A percentile compares a stretch with the other conserved stretches of the same genome.
Conservation (phyloP, 2,329 filamentous ascomycete genomes). For the Epichloe gansuensis region DNA sequence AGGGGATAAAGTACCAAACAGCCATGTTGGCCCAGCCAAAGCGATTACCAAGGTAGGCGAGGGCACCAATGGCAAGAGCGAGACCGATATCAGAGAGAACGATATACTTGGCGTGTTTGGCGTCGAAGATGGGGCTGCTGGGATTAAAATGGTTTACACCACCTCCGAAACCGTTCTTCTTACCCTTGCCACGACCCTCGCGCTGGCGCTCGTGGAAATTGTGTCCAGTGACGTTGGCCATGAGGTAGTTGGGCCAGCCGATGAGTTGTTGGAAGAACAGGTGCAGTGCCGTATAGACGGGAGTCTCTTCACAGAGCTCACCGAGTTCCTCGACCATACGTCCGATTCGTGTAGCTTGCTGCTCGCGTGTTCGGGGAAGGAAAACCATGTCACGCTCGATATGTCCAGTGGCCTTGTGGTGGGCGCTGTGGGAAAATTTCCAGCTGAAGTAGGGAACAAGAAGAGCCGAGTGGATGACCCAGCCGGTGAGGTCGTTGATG, state of each 20-base stretch:
- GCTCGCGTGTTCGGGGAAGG: constrained; percentile 78
- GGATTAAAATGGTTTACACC: constrained; percentile 96
- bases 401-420: constrained; percentile 97
- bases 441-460: constrained; percentile 97
- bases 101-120: constrained; percentile 80
- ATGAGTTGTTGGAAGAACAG: constrained; percentile 76
- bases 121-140: constrained; percentile 77
- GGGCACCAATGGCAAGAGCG: constrained; percentile 43
- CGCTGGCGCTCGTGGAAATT: constrained; percentile 82
- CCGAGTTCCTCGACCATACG: constrained; percentile 65
- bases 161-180: constrained; percentile 64
- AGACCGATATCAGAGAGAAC: constrained; percentile 76
- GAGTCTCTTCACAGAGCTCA: constrained; percentile 91
- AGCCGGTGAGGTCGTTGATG: constrained; percentile 85
- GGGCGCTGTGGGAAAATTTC: constrained; percentile 98
- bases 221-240: constrained; percentile 91
- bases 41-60: constrained; percentile 58
- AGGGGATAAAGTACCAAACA: constrained; percentile 92
- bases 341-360: constrained; percentile 65
- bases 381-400: constrained; percentile 99
- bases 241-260: constrained; percentile 86
- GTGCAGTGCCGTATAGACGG: constrained; percentile 62
- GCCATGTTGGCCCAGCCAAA: constrained; percentile 79
- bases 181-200: constrained; percentile 88
- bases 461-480: constrained; percentile 76